Evolutionary conservation across 2,329 filamentous ascomycete species (phyloP).

Genomic region (Arthrobotrys musiformis): DNA sequence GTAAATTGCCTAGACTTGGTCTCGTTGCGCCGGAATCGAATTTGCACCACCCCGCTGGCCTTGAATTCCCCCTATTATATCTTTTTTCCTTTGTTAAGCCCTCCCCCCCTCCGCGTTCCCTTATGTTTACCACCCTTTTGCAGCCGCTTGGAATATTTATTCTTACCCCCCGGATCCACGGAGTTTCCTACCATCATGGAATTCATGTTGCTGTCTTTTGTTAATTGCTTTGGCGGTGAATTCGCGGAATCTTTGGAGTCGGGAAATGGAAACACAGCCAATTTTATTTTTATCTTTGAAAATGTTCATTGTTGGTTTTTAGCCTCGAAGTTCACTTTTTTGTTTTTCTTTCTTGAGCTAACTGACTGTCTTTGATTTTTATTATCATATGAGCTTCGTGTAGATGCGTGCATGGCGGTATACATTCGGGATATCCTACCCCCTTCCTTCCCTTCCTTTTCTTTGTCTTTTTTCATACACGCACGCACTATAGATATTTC

Average conservation of each 20-base stretch:
- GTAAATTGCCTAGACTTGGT: too few species aligned
- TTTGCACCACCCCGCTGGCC: background rate
- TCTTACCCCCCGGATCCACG: background rate
- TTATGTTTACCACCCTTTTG: background rate
- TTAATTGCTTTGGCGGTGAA: background rate
- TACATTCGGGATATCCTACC: background rate
- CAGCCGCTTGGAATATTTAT: background rate
- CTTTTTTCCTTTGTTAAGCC: background rate
- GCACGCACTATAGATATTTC: background rate
- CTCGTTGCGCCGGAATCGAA: too few species aligned
- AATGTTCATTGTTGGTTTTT: background rate
- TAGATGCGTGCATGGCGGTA: background rate
- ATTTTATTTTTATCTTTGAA: background rate
- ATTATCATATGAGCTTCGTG: background rate
- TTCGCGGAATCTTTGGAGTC: background rate
- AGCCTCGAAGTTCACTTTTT: background rate
- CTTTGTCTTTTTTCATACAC: background rate
- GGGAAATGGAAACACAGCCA: background rate
- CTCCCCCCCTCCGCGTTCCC: background rate
- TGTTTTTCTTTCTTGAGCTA: background rate
- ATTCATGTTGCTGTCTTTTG: background rate
- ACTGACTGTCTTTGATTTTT: background rate
- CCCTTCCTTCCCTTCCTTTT: background rate
- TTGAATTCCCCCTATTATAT: background rate
- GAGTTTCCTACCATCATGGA: constrained; percentile 5